Percentiles rank a stretch among this genome's conserved stretches.
Evolutionary conservation across 768 basidiomycete species (phyloP).

Genomic region (Steccherinum ochraceum): DNA sequence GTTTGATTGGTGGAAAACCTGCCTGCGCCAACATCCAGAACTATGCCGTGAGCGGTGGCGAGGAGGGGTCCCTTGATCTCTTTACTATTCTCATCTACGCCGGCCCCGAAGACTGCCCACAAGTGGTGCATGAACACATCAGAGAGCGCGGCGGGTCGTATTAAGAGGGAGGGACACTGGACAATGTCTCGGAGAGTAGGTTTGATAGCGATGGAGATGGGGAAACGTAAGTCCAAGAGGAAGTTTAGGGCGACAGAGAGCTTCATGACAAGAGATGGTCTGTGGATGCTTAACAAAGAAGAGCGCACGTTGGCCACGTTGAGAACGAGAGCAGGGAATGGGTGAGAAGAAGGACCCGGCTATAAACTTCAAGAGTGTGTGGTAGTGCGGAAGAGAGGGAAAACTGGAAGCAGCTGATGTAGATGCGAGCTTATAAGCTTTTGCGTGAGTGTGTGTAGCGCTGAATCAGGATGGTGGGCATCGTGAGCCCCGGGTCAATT

Average conservation of each 20-base stretch:
- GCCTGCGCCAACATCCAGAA: conserved; percentile 68
- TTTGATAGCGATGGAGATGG: conserved; percentile 29
- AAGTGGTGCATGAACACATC: conserved; percentile 49
- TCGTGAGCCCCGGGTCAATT: no score
- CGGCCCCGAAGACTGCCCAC: conserved; percentile 44
- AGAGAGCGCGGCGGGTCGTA: conserved; percentile 39
- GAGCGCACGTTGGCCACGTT: no score
- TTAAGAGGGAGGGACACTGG: conserved; percentile 35
- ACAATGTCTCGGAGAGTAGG: conserved; percentile 40
- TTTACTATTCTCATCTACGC: conserved; percentile 35
- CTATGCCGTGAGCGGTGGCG: conserved; percentile 48
- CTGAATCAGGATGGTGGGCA: no score
- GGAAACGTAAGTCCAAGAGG: conserved; percentile 34
- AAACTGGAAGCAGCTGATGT: no score
- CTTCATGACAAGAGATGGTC: conserved; percentile 30
- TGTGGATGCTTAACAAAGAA: no score
- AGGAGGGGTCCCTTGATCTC: conserved; percentile 41
- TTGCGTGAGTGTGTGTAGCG: no score
- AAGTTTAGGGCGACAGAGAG: conserved; percentile 32
- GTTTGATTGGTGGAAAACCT: conserved; percentile 6
- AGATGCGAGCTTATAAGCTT: no score
- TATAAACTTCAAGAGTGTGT: no score
- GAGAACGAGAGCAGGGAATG: no score
- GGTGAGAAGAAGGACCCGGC: no score
- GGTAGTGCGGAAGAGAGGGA: no score